These are phyloP conservation scores for Coemansia sp. DNA, from an alignment of 192 early-diverging fungal species.

Conservation along the genomic window DNA sequence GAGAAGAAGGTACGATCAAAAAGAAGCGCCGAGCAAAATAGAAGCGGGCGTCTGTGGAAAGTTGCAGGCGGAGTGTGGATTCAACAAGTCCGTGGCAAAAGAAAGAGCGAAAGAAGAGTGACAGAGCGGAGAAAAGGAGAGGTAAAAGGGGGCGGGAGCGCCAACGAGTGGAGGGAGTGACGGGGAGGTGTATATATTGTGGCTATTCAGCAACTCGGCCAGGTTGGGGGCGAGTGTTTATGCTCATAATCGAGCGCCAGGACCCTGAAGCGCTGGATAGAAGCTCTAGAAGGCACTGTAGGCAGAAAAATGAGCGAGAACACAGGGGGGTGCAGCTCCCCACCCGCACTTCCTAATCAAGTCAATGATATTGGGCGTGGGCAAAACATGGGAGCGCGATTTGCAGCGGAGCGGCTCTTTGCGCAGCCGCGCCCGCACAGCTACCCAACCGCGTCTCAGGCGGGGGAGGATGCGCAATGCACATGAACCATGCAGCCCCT, in stretches of 20 bases:
- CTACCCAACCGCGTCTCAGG: neutral
- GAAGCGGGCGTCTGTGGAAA: neutral
- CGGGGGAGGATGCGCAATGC: constrained; percentile 15
- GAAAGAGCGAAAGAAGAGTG: neutral
- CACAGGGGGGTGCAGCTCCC: neutral
- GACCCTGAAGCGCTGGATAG: neutral
- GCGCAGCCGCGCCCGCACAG: neutral
- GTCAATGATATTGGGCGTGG: constrained; percentile 4
- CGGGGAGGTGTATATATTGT: neutral
- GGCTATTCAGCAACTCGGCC: neutral
- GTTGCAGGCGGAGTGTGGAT: neutral
- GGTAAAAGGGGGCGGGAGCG: neutral
- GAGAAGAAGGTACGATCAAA: neutral
- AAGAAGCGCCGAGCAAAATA: neutral
- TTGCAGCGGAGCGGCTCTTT: constrained; percentile 4
- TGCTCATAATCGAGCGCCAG: neutral
- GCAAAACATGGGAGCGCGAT: neutral
- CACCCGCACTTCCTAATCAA: constrained; percentile 2
- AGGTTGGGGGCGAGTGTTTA: neutral
- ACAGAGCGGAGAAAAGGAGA: neutral
- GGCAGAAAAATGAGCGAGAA: neutral
- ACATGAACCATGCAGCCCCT: constrained; percentile 14
- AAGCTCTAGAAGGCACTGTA: neutral
- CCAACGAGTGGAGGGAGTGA: neutral
- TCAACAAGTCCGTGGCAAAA: neutral